These are phyloP conservation scores for Eimeria sp. DNA, from an alignment of 169 alveolate genomes.

Conservation along the genomic window DNA sequence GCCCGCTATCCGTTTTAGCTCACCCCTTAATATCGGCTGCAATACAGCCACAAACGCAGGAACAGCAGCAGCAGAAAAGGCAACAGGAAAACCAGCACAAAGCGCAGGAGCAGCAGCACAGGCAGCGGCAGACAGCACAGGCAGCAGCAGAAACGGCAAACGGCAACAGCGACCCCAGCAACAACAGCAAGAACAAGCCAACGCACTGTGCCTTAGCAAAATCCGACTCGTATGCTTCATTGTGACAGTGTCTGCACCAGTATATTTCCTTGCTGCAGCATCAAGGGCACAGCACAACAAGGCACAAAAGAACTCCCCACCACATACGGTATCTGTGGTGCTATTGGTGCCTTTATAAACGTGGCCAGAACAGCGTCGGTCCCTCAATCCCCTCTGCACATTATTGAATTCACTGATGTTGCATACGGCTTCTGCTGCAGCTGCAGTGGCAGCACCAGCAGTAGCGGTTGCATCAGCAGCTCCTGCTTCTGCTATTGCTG, in stretches of 20 bases:
- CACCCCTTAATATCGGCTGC: no score
- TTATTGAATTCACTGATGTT: no score
- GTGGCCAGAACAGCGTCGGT: no score
- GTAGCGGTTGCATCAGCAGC: not conserved
- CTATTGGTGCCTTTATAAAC: no score
- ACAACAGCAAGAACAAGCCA: not conserved
- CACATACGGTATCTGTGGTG: not conserved
- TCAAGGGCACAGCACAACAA: not conserved
- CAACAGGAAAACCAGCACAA: not conserved
- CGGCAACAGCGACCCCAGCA: not conserved
- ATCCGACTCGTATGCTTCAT: constrained; percentile 82
- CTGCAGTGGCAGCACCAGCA: no score
- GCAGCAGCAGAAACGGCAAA: no score
- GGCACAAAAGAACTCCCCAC: not conserved
- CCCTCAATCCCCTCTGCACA: no score
- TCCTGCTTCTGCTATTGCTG: not conserved
- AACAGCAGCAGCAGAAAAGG: not conserved
- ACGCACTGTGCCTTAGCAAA: constrained; percentile 68
- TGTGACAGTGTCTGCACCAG: constrained; percentile 89
- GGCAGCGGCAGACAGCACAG: no score
- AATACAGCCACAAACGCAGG: no score
- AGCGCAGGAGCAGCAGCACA: not conserved
- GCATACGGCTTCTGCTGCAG: no score
- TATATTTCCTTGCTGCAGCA: constrained; percentile 80
- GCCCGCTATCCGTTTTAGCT: no score